phyloP scores from a whole-genome alignment of 331 rosid species.

The Quercus phellos region DNA sequence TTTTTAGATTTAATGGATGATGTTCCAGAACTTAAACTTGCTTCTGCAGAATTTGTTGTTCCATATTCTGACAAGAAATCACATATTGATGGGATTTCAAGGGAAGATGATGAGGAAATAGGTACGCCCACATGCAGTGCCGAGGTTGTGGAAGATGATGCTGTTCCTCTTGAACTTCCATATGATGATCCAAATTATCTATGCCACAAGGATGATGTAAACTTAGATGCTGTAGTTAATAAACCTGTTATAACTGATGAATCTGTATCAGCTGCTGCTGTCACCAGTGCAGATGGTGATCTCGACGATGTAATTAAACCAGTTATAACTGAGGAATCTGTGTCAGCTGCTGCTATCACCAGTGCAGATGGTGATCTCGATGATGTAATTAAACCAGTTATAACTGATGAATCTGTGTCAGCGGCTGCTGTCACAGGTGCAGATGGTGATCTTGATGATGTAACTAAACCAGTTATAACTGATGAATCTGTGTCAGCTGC shows the following conservation, averaged over 20 bases:
- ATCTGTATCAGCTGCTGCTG: constrained; percentile 23
- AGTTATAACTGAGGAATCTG: constrained; percentile 33
- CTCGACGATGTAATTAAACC: constrained; percentile 18
- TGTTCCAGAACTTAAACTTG: constrained; percentile 38
- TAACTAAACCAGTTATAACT: constrained; percentile 15
- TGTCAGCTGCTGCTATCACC: constrained; percentile 19
- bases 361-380: constrained; percentile 23
- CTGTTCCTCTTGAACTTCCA: constrained; percentile 25
- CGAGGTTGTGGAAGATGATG: constrained; percentile 28
- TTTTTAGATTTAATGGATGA: constrained; percentile 22
- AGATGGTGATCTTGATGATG: constrained; percentile 27
- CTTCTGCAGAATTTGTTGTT: constrained; percentile 26
- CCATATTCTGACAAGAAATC: constrained; percentile 20
- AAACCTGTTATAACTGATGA: constrained; percentile 37
- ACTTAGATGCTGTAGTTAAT: constrained; percentile 24
- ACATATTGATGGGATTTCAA: constrained; percentile 30
- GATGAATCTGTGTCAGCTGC: constrained; percentile 28
- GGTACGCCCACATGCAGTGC: constrained; percentile 27
- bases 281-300: constrained; percentile 20
- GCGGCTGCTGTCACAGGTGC: constrained; percentile 18
- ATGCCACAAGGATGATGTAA: constrained; percentile 22
- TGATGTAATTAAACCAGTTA: constrained; percentile 14
- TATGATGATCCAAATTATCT: constrained; percentile 21
- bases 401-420: constrained; percentile 29
- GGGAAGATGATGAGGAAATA: constrained; percentile 31